Conservation (phyloP, 306 rosid species). For the Malus domestica region ASM211411v1 NC_041803.1:31880001-31880500, state of each 20-base stretch:
- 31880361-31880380: neutral
- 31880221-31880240: constrained; percentile 85
- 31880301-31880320: neutral
- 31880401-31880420: constrained; percentile 96
- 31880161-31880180: constrained; percentile 42
- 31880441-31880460: neutral
- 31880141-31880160: neutral
- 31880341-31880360: neutral
- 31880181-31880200: constrained; percentile 93
- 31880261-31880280: constrained; percentile 91
- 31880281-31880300: constrained; percentile 79
- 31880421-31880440: constrained; percentile 83
- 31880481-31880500: neutral
- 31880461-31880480: neutral
- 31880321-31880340: neutral
- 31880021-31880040: constrained; percentile 21
- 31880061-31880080: no score
- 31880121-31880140: neutral
- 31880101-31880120: neutral
- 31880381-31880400: constrained; percentile 33
- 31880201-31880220: constrained; percentile 82
- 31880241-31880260: constrained; percentile 92
- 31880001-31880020: constrained; percentile 92
- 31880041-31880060: neutral
- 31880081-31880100: neutral